Conservation (phyloP, 73 alveolate genomes). For the Uronychia setigera region DNA sequence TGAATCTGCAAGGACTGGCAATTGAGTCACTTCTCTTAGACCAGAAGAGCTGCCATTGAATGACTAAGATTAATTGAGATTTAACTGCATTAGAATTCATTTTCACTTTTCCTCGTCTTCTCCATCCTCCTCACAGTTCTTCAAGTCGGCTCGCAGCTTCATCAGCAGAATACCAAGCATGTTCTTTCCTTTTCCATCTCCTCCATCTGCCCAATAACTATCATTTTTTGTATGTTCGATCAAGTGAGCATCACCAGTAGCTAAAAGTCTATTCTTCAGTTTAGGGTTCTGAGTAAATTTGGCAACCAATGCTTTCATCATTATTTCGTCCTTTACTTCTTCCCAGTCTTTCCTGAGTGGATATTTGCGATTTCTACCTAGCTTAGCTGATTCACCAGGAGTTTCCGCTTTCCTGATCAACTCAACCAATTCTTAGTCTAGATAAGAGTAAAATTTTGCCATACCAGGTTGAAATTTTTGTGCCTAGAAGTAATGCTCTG, state of each 20-base stretch:
- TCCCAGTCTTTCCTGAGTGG: conserved; percentile 56
- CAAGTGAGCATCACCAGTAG: conserved; percentile 37
- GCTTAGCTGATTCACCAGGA: conserved; percentile 53
- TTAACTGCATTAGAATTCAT: too few relatives aligned
- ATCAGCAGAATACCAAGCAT: conserved; percentile 56
- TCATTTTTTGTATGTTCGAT: conserved; percentile 72
- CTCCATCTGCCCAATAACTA: conserved; percentile 75
- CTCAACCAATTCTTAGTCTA: conserved; percentile 23
- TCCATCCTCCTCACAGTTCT: too few relatives aligned
- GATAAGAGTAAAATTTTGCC: too few relatives aligned
- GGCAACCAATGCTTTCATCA: conserved; percentile 49
- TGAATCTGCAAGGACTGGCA: too few relatives aligned
- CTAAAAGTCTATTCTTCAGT: conserved; percentile 15
- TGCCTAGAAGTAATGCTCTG: conserved; percentile 63
- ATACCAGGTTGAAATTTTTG: conserved; percentile 46
- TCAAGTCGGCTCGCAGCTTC: conserved; percentile 53
- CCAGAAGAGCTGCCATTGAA: too few relatives aligned
- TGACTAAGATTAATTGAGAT: too few relatives aligned
- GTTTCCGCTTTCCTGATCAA: conserved; percentile 42
- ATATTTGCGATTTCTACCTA: conserved; percentile 31
- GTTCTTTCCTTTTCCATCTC: conserved; percentile 61
- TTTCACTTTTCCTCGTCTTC: too few relatives aligned
- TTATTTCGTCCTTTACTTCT: conserved; percentile 44
- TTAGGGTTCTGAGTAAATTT: conserved; percentile 42
- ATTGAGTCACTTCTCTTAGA: too few relatives aligned